Conservation (phyloP, 2,329 filamentous ascomycete species). For the Ascochyta clinopodiicola region DNA sequence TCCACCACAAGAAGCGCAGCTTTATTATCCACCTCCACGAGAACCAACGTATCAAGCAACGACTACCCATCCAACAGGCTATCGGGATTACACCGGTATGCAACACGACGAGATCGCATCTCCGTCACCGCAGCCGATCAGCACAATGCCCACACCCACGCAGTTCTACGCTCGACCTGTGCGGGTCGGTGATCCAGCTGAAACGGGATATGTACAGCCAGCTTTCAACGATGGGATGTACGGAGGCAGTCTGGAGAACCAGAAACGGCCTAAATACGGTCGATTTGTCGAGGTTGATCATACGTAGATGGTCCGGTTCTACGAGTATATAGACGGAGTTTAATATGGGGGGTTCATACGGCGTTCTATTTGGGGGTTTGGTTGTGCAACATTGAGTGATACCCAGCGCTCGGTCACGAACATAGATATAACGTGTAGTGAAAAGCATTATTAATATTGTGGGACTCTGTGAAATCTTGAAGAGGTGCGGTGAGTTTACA, state of each 20-base stretch:
- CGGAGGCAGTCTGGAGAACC: background rate
- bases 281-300: slow-evolving; percentile 16
- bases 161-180: slow-evolving; percentile 45
- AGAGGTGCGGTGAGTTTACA: slow-evolving; percentile 17
- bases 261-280: slow-evolving; percentile 12
- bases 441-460: slow-evolving; percentile 17
- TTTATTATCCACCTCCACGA: slow-evolving; percentile 40
- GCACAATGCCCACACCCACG: slow-evolving; percentile 35
- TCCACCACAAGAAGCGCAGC: slow-evolving; percentile 26
- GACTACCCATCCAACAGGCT: slow-evolving; percentile 19
- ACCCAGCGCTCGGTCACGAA: slow-evolving; percentile 8
- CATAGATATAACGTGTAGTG: background rate
- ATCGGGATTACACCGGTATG: slow-evolving; percentile 24
- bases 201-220: background rate
- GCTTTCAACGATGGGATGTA: background rate
- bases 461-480: slow-evolving; percentile 17
- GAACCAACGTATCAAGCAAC: slow-evolving; percentile 24
- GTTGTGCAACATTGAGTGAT: slow-evolving; percentile 5
- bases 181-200: background rate
- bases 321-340: slow-evolving; percentile 2
- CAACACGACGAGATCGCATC: slow-evolving; percentile 28
- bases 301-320: background rate
- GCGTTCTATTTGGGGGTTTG: background rate
- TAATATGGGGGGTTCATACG: background rate
- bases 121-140: slow-evolving; percentile 6